Conservation (phyloP, 148 eudicot genomes). For the Rhododendron molle region DNA sequence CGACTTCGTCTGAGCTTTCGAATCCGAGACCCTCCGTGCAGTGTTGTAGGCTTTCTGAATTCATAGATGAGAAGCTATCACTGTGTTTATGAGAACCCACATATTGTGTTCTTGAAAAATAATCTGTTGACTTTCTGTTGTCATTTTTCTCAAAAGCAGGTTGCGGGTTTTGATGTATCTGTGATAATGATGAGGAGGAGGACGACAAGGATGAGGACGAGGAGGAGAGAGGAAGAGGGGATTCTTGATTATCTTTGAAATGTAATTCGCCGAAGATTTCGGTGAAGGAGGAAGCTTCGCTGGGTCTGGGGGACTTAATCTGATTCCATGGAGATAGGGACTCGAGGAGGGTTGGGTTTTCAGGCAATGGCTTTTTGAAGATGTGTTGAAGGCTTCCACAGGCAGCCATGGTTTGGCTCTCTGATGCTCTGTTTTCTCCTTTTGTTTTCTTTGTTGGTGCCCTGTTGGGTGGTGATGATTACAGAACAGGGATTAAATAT, state of each 20-base stretch:
- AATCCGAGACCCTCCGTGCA: constrained; percentile 94
- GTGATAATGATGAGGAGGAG: neutral
- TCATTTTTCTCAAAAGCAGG: neutral
- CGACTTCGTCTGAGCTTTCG: constrained; percentile 69
- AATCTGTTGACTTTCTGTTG: neutral
- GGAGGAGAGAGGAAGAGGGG: constrained; percentile 6
- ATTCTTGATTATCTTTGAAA: constrained; percentile 32
- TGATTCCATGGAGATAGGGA: constrained; percentile 54
- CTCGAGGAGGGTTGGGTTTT: constrained; percentile 22
- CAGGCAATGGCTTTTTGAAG: constrained; percentile 46
- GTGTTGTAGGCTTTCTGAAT: constrained; percentile 57
- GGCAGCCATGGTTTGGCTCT: constrained; percentile 53
- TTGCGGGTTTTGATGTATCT: neutral
- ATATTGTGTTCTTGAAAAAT: constrained; percentile 17
- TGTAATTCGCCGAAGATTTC: constrained; percentile 66
- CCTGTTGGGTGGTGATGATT: neutral
- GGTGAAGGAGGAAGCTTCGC: constrained; percentile 44
- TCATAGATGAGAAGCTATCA: constrained; percentile 55
- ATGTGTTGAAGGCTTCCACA: constrained; percentile 69
- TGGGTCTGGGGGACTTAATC: constrained; percentile 25
- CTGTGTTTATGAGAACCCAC: constrained; percentile 29
- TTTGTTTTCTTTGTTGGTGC: neutral
- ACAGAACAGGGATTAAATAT: neutral
- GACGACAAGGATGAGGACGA: neutral
- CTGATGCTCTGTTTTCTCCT: neutral